Evolutionary conservation across 75 land plant genomes (phyloP).

Genomic region (Pinus tabuliformis): DNA sequence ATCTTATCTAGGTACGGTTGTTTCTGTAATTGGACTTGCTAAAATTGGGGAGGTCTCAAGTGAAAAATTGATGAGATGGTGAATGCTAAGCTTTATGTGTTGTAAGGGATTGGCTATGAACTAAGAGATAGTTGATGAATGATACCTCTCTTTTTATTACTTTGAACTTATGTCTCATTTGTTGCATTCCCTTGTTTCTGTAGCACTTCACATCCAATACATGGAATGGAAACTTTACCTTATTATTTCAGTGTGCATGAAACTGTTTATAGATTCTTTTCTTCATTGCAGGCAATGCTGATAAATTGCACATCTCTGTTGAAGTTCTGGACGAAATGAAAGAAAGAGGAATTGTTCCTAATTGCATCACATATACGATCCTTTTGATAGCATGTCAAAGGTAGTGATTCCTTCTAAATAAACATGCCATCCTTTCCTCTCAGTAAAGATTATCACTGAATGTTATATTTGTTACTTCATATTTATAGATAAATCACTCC

Average conservation of each 20-base stretch:
- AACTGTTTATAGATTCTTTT: background rate
- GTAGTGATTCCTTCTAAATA: slow-evolving; percentile 24
- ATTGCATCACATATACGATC: slow-evolving; percentile 67
- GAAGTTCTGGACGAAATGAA: slow-evolving; percentile 69
- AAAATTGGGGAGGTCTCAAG: background rate
- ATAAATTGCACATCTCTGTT: slow-evolving; percentile 54
- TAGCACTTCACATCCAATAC: background rate
- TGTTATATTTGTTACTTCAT: background rate
- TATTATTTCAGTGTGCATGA: background rate
- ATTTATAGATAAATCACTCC: background rate
- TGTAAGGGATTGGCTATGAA: background rate
- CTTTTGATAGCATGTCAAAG: slow-evolving; percentile 75
- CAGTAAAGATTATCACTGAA: background rate
- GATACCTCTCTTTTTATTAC: background rate
- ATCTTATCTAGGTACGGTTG: too few species aligned
- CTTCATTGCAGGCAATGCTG: slow-evolving; percentile 64
- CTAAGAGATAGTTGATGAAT: background rate
- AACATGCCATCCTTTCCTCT: background rate
- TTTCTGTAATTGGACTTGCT: background rate
- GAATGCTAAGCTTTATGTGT: background rate
- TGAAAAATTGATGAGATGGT: background rate
- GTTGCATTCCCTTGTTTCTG: background rate
- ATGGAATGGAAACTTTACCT: background rate
- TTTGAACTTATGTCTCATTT: background rate
- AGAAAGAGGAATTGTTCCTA: slow-evolving; percentile 45